These are phyloP conservation scores for Coccomyxa sp. DNA, from an alignment of 139 green algal species.

Conservation along the genomic window DNA sequence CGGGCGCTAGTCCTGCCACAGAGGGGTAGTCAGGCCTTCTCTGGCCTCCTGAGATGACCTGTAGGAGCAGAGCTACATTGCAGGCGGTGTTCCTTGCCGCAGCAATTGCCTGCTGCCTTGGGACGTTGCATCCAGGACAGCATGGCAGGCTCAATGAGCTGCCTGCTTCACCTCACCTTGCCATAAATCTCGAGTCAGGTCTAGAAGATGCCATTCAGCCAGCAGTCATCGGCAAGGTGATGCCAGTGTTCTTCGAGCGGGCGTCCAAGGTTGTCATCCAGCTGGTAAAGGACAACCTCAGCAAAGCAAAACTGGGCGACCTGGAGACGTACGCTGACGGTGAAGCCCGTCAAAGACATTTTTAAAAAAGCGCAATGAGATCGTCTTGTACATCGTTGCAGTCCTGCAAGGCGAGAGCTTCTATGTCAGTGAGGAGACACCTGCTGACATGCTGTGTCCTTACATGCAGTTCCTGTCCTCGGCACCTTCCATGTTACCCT, in stretches of 20 bases:
- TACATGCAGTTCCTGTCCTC: background rate
- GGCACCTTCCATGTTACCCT: background rate
- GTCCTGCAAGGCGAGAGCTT: no score
- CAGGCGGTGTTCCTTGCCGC: no score
- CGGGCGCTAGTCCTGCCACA: no score
- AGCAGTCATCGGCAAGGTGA: background rate
- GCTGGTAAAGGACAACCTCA: background rate
- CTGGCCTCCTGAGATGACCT: no score
- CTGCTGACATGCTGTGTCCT: background rate
- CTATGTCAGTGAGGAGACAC: background rate
- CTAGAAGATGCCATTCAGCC: background rate
- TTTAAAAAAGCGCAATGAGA: background rate
- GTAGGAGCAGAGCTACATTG: no score
- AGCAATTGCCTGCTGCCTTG: no score
- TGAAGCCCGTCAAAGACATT: background rate
- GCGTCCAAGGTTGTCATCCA: background rate
- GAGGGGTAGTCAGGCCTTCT: no score
- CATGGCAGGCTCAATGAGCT: no score
- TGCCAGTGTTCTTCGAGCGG: background rate
- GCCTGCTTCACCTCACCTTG: no score
- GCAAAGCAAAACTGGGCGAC: background rate
- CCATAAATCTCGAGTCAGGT: no score
- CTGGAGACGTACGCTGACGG: background rate
- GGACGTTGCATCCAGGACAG: no score
- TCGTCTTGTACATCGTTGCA: background rate